phyloP scores from a whole-genome alignment of 257 asterid genomes.

The Nicotiana obtusifolia region DNA sequence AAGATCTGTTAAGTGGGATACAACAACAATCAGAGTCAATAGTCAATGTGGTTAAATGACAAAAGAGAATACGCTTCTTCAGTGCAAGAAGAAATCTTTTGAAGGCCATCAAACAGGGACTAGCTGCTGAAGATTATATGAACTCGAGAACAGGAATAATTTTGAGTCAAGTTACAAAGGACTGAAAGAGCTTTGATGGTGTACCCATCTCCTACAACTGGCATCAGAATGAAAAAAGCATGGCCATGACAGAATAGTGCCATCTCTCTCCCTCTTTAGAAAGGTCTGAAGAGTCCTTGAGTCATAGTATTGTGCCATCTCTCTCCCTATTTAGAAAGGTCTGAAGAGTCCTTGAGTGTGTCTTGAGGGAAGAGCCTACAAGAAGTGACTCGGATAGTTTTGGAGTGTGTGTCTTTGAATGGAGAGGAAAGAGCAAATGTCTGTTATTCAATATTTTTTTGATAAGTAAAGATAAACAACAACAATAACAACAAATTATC shows the following conservation, averaged over 20 bases:
- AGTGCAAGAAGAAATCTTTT: neutral
- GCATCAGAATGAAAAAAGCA: neutral
- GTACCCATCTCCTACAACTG: slow-evolving; percentile 5
- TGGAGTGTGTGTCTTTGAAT: too few species aligned
- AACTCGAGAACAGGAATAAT: neutral
- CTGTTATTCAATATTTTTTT: too few species aligned
- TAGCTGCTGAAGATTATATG: neutral
- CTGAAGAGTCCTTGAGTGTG: too few species aligned
- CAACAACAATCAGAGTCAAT: neutral
- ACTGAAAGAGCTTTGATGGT: slow-evolving; percentile 3
- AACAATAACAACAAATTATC: too few species aligned
- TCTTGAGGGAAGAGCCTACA: too few species aligned
- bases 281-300: too few species aligned
- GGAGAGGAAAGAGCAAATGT: too few species aligned
- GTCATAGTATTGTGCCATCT: too few species aligned
- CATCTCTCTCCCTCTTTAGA: too few species aligned
- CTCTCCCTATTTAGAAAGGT: too few species aligned
- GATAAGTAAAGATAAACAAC: too few species aligned
- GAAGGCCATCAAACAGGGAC: neutral
- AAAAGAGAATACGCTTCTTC: neutral
- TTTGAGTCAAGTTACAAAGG: neutral
- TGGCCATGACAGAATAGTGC: neutral
- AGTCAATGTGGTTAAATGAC: neutral
- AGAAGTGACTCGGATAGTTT: too few species aligned
- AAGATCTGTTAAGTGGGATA: neutral